These are phyloP conservation scores for Klebsormidium nitens DNA, from an alignment of 139 green algal genomes.

Conservation along the genomic window DNA sequence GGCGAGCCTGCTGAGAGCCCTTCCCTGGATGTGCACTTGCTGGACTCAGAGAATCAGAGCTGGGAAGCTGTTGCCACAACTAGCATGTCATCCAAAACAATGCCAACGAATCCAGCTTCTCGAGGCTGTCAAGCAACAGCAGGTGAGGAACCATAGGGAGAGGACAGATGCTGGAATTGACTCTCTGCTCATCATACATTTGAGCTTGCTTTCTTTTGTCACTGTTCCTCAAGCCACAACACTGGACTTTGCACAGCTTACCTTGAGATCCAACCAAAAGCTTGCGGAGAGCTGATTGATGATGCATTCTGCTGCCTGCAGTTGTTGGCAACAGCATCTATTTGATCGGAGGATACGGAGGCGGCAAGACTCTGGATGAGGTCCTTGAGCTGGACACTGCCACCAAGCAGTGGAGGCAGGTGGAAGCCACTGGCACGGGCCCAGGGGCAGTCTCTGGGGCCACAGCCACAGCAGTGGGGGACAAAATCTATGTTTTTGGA, in stretches of 20 bases:
- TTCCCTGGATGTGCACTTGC: background rate
- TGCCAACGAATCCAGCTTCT: no score
- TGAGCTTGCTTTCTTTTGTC: no score
- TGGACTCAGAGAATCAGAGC: background rate
- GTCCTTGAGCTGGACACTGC: constrained; percentile 17
- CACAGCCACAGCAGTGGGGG: background rate
- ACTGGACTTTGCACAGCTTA: background rate
- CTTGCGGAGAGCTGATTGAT: background rate
- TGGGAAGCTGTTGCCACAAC: background rate
- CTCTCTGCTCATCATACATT: no score
- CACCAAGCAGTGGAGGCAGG: background rate
- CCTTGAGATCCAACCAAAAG: background rate
- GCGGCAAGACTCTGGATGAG: constrained; percentile 17
- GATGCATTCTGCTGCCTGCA: background rate
- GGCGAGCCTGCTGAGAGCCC: background rate
- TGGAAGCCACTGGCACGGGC: background rate
- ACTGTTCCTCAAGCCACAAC: background rate
- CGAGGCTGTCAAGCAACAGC: constrained; percentile 7
- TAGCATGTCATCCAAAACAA: no score
- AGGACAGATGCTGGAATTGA: no score
- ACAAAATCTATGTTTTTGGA: constrained; percentile 26
- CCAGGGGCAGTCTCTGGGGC: background rate
- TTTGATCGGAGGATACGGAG: constrained; percentile 4
- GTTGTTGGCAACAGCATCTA: constrained; percentile 22
- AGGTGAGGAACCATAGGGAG: no score